Conservation (phyloP, 257 asterid species). For the Catharanthus roseus region DNA sequence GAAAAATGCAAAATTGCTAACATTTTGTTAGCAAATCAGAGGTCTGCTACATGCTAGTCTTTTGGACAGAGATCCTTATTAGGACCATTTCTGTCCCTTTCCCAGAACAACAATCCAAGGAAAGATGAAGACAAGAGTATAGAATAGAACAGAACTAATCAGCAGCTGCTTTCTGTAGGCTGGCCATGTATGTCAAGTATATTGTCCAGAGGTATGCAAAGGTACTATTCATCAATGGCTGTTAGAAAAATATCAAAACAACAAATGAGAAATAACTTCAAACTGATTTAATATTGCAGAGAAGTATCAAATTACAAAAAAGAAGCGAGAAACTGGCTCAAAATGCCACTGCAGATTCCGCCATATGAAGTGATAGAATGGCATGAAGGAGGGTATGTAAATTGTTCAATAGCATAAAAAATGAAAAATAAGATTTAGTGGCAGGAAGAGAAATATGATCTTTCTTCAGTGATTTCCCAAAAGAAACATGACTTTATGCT, state of each 20-base stretch:
- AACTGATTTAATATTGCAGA: neutral
- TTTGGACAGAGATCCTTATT: neutral
- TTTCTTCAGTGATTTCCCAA: no score
- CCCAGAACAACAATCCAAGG: neutral
- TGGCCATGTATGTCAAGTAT: constrained; percentile 88
- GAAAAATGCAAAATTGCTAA: neutral
- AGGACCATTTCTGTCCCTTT: constrained; percentile 3
- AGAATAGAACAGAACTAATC: constrained; percentile 24
- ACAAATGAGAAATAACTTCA: neutral
- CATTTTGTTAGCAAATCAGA: neutral
- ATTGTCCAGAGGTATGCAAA: constrained; percentile 78
- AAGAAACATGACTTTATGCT: neutral
- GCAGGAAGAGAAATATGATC: no score
- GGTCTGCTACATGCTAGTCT: neutral
- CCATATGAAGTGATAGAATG: no score
- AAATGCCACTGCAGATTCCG: no score
- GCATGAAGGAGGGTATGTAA: no score
- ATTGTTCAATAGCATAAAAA: no score
- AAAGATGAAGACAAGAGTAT: neutral
- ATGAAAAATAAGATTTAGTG: no score
- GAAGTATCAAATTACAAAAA: neutral
- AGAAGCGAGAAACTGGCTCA: no score
- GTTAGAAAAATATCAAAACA: constrained; percentile 22
- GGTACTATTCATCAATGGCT: constrained; percentile 81
- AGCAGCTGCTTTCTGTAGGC: constrained; percentile 54